These are phyloP conservation scores for Neurospora sp. DNA, from an alignment of 495 filamentous ascomycete species.

Conservation along the genomic window DNA sequence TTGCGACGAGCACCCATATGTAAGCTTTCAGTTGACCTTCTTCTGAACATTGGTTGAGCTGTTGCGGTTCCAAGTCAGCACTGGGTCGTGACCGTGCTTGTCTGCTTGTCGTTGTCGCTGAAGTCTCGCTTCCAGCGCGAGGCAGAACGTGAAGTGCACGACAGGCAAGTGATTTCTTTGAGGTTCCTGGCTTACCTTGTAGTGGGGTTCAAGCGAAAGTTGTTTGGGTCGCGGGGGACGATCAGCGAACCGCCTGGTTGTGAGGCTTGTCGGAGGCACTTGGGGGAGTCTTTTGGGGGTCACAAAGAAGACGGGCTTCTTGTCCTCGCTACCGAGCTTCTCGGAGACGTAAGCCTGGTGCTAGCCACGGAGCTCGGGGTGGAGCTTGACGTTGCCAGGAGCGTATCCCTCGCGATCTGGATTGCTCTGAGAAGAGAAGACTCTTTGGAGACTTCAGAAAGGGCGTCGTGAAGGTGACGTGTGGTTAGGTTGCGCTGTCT, in stretches of 20 bases:
- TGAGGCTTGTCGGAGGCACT: not conserved
- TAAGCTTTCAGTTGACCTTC: no score
- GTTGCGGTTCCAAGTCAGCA: not conserved
- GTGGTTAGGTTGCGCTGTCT: not conserved
- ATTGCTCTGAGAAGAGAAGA: not conserved
- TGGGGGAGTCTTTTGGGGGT: no score
- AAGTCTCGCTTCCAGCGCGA: no score
- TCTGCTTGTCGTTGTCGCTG: no score
- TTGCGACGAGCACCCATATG: no score
- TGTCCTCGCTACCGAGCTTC: slow-evolving; percentile 48
- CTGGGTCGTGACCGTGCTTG: not conserved
- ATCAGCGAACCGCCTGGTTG: not conserved
- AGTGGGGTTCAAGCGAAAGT: not conserved
- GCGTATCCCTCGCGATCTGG: slow-evolving; percentile 48
- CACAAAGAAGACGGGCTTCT: slow-evolving; percentile 95
- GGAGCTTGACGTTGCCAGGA: slow-evolving; percentile 92
- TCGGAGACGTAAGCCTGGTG: slow-evolving; percentile 87
- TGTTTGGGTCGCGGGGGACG: not conserved
- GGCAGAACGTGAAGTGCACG: not conserved
- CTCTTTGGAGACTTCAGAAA: not conserved
- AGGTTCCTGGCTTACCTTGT: not conserved
- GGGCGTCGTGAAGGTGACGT: not conserved
- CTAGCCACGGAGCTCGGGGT: slow-evolving; percentile 86
- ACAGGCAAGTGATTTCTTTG: not conserved
- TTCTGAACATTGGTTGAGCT: not conserved